Evolutionary conservation across 2,329 filamentous ascomycete genomes (phyloP), one percentile per base, ranked within the genome.

Genomic region (Fusarium sp.): DNA sequence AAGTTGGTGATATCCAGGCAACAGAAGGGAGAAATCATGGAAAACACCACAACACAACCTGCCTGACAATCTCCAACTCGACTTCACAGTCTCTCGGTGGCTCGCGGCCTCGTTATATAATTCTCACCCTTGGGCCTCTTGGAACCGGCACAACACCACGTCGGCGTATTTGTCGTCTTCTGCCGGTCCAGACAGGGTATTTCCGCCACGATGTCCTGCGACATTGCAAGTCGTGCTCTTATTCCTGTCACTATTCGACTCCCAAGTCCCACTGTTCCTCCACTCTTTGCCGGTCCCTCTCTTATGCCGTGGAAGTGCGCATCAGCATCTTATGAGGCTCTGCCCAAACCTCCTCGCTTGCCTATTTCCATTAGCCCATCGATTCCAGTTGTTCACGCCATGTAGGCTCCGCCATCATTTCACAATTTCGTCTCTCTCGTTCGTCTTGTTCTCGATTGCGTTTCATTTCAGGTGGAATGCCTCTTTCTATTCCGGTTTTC

Each of bases 401-500:
- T 68, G 42, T 24, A 63, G 58, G 56, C 51, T 57, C 72, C 72
- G 65, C 65, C 59, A 68, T 74, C 60, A 65, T 58, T 59, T 69
- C 58, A 69, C 58, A 56, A 42, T 60, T 33, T 61, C 45, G 47
- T 63, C 51, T 61, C 31, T 61, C 39, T 39, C 35, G 55, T 42
- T 36, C 42, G 28, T 67, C 63, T 68, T 38, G 30, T 42, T 70
- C 38, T 51, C 47, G 59, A 54, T 57, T 35, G 53, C 18, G n/a
- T 72, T 65, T 70, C 58, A 66, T 64, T 65, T 39, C 55, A 66
- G 65, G 65, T 75, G 74, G 67, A 75, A 77, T 58, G 38, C 60
- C 42, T 56, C 42, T 75, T 65, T 78, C 68, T 78, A 78, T 77
- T 78, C 74, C 76, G 70, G 71, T 74, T 67, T 38, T 70, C 72